phyloP scores from a whole-genome alignment of 768 basidiomycete species.

The Daedalea quercina region DNA sequence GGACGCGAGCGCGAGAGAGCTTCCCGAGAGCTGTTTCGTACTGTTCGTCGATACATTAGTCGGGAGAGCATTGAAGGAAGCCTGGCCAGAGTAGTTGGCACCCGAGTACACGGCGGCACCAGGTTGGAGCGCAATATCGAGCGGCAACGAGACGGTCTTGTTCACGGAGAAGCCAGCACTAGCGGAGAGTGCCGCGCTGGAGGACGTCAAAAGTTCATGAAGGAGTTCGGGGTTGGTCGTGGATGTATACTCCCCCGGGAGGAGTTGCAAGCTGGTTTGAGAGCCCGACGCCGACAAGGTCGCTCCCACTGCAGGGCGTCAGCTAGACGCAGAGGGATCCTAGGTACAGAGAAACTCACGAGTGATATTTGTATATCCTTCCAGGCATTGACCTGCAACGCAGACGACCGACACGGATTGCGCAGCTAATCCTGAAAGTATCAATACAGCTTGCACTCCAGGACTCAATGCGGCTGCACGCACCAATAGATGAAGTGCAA shows the following conservation, averaged over 20 bases:
- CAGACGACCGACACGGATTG: conserved; percentile 64
- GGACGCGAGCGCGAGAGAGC: conserved; percentile 61
- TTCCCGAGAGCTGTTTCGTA: conserved; percentile 36
- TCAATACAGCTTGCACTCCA: background rate
- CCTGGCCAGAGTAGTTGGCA: conserved; percentile 58
- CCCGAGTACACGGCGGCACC: conserved; percentile 63
- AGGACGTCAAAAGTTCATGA: conserved; percentile 58
- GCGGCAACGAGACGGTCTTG: conserved; percentile 50
- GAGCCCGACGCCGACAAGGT: conserved; percentile 50
- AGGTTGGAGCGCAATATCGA: conserved; percentile 58
- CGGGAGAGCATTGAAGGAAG: conserved; percentile 53
- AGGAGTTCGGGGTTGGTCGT: conserved; percentile 68
- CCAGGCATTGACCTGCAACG: conserved; percentile 84
- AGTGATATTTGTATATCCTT: conserved; percentile 71
- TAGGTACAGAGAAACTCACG: conserved; percentile 34
- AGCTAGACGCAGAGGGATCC: background rate
- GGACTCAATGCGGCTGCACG: conserved; percentile 6
- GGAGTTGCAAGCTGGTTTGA: conserved; percentile 50
- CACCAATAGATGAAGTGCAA: conserved; percentile 34
- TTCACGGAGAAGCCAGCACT: conserved; percentile 63
- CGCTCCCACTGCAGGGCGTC: conserved; percentile 51
- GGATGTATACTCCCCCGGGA: conserved; percentile 73
- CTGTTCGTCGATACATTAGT: conserved; percentile 34
- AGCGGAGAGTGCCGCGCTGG: conserved; percentile 50
- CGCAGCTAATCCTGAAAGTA: conserved; percentile 26